phyloP scores from a whole-genome alignment of 495 filamentous ascomycete species.

The Neurospora intermedia region DNA sequence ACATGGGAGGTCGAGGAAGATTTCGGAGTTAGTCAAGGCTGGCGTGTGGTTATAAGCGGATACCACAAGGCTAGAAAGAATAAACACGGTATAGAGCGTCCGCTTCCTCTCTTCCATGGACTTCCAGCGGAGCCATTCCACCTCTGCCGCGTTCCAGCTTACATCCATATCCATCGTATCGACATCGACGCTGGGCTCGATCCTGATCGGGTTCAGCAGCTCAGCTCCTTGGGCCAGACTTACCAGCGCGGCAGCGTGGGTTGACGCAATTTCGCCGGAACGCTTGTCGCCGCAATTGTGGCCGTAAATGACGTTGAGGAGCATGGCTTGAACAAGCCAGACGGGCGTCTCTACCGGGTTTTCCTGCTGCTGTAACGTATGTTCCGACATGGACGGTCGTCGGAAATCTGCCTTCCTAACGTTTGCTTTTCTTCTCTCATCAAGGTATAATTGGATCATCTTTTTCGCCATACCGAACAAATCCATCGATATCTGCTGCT shows the following conservation, averaged over 20 bases:
- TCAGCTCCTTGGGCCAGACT: conserved; percentile 83
- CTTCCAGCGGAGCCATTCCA: conserved; percentile 86
- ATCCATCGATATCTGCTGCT: conserved; percentile 67
- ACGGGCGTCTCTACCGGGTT: conserved; percentile 72
- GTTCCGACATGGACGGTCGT: conserved; percentile 39
- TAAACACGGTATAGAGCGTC: conserved; percentile 86
- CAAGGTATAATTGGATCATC: conserved; percentile 87
- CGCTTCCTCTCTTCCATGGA: conserved; percentile 83
- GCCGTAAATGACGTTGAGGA: conserved; percentile 92
- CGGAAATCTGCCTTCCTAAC: conserved; percentile 69
- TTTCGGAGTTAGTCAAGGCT: conserved; percentile 88
- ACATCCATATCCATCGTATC: conserved; percentile 40
- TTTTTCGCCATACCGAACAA: conserved; percentile 89
- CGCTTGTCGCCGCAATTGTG: conserved; percentile 90
- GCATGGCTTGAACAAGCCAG: conserved; percentile 98
- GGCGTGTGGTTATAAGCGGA: conserved; percentile 89
- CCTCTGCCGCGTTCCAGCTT: conserved; percentile 41
- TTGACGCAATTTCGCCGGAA: conserved; percentile 82
- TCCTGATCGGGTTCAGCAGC: conserved; percentile 46
- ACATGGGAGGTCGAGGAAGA: conserved; percentile 81
- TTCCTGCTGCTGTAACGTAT: conserved; percentile 44
- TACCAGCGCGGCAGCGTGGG: conserved; percentile 81
- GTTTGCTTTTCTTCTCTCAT: conserved; percentile 85
- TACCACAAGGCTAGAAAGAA: conserved; percentile 80
- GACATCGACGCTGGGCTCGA: conserved; percentile 27